Evolutionary conservation across 306 rosid genomes (phyloP).

Genomic region (Cajanus cajan): DNA sequence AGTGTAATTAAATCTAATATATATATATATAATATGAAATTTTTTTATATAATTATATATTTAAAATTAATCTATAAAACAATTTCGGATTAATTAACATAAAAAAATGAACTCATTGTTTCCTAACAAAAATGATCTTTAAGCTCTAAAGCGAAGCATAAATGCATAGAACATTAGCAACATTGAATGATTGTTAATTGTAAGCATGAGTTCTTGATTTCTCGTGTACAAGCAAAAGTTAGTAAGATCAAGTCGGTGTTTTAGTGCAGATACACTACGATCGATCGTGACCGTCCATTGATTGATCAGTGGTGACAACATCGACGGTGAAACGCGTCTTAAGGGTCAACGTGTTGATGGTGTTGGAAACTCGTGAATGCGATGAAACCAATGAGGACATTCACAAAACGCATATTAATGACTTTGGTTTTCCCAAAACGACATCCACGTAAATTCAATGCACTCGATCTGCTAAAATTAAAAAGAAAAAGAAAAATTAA

Average conservation of each 20-base stretch:
- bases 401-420: constrained; percentile 25
- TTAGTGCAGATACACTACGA: background rate
- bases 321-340: constrained; percentile 12
- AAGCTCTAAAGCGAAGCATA: background rate
- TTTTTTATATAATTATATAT: too few relatives aligned
- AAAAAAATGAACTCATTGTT: too few relatives aligned
- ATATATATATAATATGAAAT: too few relatives aligned
- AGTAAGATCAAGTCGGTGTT: background rate
- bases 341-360: constrained; percentile 40
- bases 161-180: background rate
- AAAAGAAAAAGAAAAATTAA: background rate
- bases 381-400: constrained; percentile 13
- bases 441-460: constrained; percentile 43
- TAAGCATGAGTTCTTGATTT: background rate
- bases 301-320: too few relatives aligned
- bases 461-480: constrained; percentile 9
- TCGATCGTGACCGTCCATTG: background rate
- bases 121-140: too few relatives aligned
- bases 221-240: background rate
- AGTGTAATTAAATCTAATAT: too few relatives aligned
- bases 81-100: background rate
- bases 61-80: too few relatives aligned
- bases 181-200: too few relatives aligned
- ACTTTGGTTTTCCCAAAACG: constrained; percentile 22
- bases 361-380: constrained; percentile 47